A percentile compares a stretch with the other conserved stretches of the same genome.
These are phyloP conservation scores for Endoconidiophora polonica DNA, from an alignment of 2,329 filamentous ascomycete species.

Conservation along the genomic window DNA sequence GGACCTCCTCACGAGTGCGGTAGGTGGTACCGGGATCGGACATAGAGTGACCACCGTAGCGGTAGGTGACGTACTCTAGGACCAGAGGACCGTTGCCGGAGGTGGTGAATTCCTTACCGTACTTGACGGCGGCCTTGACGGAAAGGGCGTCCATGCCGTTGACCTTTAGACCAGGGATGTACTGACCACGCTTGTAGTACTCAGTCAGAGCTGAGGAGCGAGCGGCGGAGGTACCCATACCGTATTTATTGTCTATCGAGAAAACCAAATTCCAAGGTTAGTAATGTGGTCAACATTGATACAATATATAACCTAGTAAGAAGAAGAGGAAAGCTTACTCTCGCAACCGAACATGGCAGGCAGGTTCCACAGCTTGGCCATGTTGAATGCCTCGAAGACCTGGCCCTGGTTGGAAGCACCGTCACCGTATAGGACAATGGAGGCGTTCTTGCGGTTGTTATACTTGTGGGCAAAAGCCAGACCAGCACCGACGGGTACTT, in stretches of 20 bases:
- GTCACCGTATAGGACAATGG: constrained; percentile 87
- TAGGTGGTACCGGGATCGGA: constrained; percentile 98
- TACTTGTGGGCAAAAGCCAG: constrained; percentile 97
- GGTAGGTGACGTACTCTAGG: constrained; percentile 97
- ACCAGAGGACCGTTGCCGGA: constrained; percentile 83
- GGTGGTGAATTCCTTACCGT: constrained; percentile 75
- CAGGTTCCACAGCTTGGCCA: constrained; percentile 98
- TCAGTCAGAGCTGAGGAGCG: constrained; percentile 92
- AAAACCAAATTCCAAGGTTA: background rate
- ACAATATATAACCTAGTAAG: background rate
- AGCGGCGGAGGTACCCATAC: constrained; percentile 94
- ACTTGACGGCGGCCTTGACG: constrained; percentile 88
- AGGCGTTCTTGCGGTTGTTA: constrained; percentile 68
- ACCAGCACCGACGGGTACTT: constrained; percentile 92
- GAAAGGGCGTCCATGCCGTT: constrained; percentile 99
- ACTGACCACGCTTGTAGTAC: constrained; percentile 99
- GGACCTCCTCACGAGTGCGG: constrained; percentile 97
- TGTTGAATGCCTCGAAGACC: constrained; percentile 99
- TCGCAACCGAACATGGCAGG: constrained; percentile 94
- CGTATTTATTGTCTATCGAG: constrained; percentile 90
- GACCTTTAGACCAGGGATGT: constrained; percentile 97
- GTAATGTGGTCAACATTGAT: background rate
- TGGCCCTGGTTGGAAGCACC: constrained; percentile 98
- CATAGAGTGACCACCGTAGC: constrained; percentile 99
- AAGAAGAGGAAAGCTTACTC: constrained; percentile 44